Base-by-base conservation (phyloP, 2,329 filamentous ascomycete genomes). In the Alternaria ethzedia region DNA sequence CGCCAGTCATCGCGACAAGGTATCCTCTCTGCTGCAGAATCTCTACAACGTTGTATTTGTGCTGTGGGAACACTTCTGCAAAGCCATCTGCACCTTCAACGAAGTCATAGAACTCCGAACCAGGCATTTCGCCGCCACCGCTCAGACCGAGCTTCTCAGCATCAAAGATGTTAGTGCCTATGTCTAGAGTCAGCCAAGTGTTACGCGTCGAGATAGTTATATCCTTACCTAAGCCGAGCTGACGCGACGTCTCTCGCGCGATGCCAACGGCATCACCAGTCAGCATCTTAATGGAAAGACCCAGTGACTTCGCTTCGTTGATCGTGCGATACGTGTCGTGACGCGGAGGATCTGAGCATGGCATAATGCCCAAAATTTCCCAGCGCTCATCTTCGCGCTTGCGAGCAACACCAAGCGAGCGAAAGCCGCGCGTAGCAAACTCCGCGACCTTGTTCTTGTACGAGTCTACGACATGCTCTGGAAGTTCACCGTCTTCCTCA, bases 281-380 rank as follows among this genome's bases (percentile, higher is more conserved):
- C 84, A 97, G 88, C 93, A 97, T 97, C 87, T 97, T 97, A 83
- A 97, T 94, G 72, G 91, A 94, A 66, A 97, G 86, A 86, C 93
- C 93, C 63, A 97, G 89, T 68, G 85, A 87, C 86, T 96, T 95
- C 77, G 93, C 93, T 83, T 97, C 93, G 81, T 92, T 91, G 83
- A 97, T 92, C 66, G 94, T 97, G 81, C 92, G 92, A 75, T 90
- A 92, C 73, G 94, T 97, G 78, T 97, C 93, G 84, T 96, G 90
- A 78, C 94, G 92, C 72, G 93, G 93, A 74, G 94, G 94, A 81
- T 97, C 93, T 75, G 90, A 93, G 87, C 93, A 97, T 77, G 94
- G 93, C 92, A 97, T 95, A 76, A 97, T 97, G 76, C 93, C 93
- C 73, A 97, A 89, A 73, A 97, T 94, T 82, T 97, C 92, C 93